Evolutionary conservation across 2,329 filamentous ascomycete genomes (phyloP).

Genomic region (Botryotinia calthae): DNA sequence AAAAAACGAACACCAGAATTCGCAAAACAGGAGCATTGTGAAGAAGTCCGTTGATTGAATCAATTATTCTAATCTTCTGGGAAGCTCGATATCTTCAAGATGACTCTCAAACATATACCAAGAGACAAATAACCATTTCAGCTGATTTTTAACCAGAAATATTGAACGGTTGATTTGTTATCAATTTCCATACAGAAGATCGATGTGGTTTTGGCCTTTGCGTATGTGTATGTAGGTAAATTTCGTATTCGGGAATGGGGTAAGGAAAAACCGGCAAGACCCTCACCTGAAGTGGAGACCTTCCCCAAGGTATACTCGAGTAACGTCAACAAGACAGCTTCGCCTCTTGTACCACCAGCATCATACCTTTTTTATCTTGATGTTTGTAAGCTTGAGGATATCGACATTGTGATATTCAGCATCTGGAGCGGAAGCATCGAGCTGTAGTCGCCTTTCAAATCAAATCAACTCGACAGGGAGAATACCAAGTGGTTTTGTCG

Average conservation of each 20-base stretch:
- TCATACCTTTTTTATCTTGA: not conserved
- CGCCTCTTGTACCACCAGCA: not conserved
- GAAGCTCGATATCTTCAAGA: not conserved
- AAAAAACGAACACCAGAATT: not conserved
- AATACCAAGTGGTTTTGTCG: not conserved
- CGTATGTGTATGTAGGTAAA: not conserved
- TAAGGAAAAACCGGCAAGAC: not conserved
- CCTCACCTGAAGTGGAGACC: not conserved
- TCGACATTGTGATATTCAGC: not conserved
- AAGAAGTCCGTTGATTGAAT: too few relatives aligned
- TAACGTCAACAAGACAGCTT: not conserved
- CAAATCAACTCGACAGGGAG: not conserved
- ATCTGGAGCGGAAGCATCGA: not conserved
- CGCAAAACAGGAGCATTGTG: not conserved
- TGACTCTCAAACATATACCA: rapidly evolving
- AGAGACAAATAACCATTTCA: rapidly evolving
- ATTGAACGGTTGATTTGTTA: not conserved
- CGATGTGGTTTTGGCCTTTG: not conserved
- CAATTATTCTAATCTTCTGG: not conserved
- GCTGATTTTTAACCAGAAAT: not conserved
- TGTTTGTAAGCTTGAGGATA: not conserved
- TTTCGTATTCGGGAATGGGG: not conserved
- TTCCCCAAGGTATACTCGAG: not conserved
- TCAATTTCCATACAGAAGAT: not conserved
- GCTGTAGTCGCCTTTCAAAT: not conserved